Evolutionary conservation across 371 early-diverging fungal species (phyloP), one percentile per base, ranked within the genome.

Genomic region (Gilbertella persicaria): DNA sequence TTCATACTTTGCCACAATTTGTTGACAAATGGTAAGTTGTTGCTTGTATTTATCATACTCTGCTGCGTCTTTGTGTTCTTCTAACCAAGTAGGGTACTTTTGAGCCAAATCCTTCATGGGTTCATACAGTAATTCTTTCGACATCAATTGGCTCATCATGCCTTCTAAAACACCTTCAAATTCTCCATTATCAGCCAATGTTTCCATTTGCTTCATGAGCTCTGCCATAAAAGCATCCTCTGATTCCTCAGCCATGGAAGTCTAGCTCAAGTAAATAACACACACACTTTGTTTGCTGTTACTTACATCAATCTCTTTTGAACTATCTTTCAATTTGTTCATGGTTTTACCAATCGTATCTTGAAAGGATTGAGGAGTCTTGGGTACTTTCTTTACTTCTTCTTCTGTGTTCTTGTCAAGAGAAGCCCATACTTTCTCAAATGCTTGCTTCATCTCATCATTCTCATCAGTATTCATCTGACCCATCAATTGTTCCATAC

Each of bases 121-220:
- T 62, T 96, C 96, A 70, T 93, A 91, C 19, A 97, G 78, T 36
- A 96, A 66, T 40, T 96, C 96, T 63, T 92, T 93, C 45, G 90
- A 87, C 89, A 95, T 89, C 30, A 97, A 69, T 65, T 92, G 86
- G 44, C 89, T 86, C 86, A 97, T 90, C 79, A 96, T 87, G 19
- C 86, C 87, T 56, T 91, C 92, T 14, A 96, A 83, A 52, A 93
- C 82, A 29, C 86, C 79, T 64, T 94, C 91, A 68, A 95, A 91
- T 46, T 92, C 92, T 10, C 82, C 78, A 48, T 77, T 82, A 30
- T 90, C 89, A 55, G 91, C 84, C 64, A 93, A 56, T 1, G 75
- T 75, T 64, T 95, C 97, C 78, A 96, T 85, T 58, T 95, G 93
- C 52, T 83, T 86, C 90, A 96, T 89, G 79, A 95, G 83, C 56